Base-by-base conservation (phyloP, 306 rosid genomes). In the Glycine latifolia region DNA sequence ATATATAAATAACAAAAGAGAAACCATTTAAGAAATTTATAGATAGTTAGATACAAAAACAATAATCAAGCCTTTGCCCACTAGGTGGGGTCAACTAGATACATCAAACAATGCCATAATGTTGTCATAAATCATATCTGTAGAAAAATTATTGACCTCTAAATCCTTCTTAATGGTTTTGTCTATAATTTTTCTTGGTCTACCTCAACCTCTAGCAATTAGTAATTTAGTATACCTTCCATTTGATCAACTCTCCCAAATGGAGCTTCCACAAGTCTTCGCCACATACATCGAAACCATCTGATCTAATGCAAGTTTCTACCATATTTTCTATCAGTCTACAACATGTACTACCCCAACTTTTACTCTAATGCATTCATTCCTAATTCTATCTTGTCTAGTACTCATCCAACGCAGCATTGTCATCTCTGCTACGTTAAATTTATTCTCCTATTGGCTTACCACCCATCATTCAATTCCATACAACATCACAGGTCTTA, bases 21-120 rank as follows among this genome's bases (percentile, higher is more conserved):
- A 69, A 53, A 56, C 46, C 75, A 61, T 20, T 55, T 44, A 76
- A 60, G 71, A 76, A 60, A 66, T 52, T 53, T 54, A 69, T 16
- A n/a, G n/a, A n/a, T n/a, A n/a, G n/a, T n/a, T n/a, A n/a, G n/a
- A 62, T 33, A 56, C 33, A 16, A 16, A 56, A 60, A 60, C 66
- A 65, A 65, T 35, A 62, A 14, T 11, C 48, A 66, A 66, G 26
- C 3, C 49, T 12, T 39, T 37, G 37, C 26, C 12, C 6, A 14
- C 20, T 13, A 35, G 26, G 48, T 37, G 71, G 71, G 71, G 26
- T 65, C 71, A 65, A 6, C 26, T 65, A 8, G 12, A 37, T 37
- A 65, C 8, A 65, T 65, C 47, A 65, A 65, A 37, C 49, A 65
- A 65, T 13, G 10, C 49, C 71, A 37, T 7, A 65, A 37, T 5